These are phyloP conservation scores for Fusarium phyllophilum DNA, from an alignment of 2,329 filamentous ascomycete genomes.

Conservation along the genomic window DNA sequence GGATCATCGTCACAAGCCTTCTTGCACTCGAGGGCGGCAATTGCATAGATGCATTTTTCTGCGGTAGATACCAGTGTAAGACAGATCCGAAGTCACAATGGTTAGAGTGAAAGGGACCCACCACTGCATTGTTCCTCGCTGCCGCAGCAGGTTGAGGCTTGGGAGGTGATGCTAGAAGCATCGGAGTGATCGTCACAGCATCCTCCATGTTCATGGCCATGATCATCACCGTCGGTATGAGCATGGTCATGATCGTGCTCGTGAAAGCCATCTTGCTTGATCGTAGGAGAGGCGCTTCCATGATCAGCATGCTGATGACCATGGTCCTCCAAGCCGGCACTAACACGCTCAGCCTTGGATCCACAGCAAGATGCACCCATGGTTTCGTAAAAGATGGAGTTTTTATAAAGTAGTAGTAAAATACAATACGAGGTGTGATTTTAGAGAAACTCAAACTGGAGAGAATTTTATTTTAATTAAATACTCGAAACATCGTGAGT, in stretches of 20 bases:
- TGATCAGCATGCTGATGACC: rapidly evolving
- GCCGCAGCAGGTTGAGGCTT: constrained; percentile 1
- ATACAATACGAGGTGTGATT: rapidly evolving
- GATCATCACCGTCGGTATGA: rapidly evolving
- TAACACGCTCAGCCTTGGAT: background rate
- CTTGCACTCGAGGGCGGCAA: constrained; percentile 21
- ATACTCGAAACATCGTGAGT: background rate
- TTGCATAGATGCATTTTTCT: constrained; percentile 26
- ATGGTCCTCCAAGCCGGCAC: background rate
- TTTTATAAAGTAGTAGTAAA: background rate
- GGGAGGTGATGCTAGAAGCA: background rate
- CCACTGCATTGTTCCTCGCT: constrained; percentile 10
- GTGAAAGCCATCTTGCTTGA: rapidly evolving
- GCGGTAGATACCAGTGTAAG: too few relatives aligned
- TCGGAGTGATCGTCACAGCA: background rate
- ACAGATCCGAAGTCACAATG: too few relatives aligned
- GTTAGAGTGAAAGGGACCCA: background rate
- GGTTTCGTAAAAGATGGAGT: background rate
- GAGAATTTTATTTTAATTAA: background rate
- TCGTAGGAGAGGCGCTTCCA: rapidly evolving
- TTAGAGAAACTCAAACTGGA: rapidly evolving
- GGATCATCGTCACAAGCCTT: constrained; percentile 19
- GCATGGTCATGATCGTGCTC: rapidly evolving
- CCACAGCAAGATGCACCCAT: constrained; percentile 15
- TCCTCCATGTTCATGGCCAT: background rate